A percentile compares a stretch with the other conserved stretches of the same genome.
Evolutionary conservation across 108 stramenopile species (phyloP).

Genomic region (Thalassiosira profunda): DNA sequence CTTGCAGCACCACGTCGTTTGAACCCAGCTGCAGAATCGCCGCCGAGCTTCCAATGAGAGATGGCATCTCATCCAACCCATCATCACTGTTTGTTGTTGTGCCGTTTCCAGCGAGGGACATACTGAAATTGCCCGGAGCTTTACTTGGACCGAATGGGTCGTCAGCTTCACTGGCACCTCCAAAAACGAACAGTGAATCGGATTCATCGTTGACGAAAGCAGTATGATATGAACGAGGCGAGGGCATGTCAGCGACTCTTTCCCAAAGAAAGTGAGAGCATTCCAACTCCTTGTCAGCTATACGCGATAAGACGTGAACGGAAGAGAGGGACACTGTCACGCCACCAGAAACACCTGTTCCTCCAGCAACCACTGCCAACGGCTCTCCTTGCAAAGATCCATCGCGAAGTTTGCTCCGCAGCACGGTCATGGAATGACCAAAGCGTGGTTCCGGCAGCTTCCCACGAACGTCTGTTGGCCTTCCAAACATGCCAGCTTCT

Average conservation of each 20-base stretch:
- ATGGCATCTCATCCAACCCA: not conserved
- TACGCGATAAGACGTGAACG: constrained; percentile 37
- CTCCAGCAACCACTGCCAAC: constrained; percentile 45
- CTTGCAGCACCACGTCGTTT: not conserved
- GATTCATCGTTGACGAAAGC: not conserved
- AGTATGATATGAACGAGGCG: constrained; percentile 41
- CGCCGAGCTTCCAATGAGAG: too few relatives aligned
- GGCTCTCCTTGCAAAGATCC: too few relatives aligned
- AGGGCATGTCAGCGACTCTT: constrained; percentile 35
- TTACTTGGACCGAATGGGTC: constrained; percentile 47
- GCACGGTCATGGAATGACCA: constrained; percentile 73
- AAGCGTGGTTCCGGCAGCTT: constrained; percentile 60
- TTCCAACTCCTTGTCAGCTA: constrained; percentile 6
- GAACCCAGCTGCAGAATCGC: too few relatives aligned
- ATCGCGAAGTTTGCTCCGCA: constrained; percentile 26
- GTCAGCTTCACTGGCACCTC: constrained; percentile 42
- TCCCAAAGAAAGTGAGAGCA: constrained; percentile 39
- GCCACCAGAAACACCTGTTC: too few relatives aligned
- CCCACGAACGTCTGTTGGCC: constrained; percentile 52
- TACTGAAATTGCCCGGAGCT: too few relatives aligned
- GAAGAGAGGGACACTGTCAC: constrained; percentile 24
- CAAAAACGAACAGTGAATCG: constrained; percentile 46
- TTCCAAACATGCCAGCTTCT: constrained; percentile 10
- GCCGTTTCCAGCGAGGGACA: too few relatives aligned
- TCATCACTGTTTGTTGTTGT: not conserved